Percentiles rank a stretch among this genome's conserved stretches.
Conservation (phyloP, 352 stramenopile genomes). For the Globisporangium acanthophoron region DNA sequence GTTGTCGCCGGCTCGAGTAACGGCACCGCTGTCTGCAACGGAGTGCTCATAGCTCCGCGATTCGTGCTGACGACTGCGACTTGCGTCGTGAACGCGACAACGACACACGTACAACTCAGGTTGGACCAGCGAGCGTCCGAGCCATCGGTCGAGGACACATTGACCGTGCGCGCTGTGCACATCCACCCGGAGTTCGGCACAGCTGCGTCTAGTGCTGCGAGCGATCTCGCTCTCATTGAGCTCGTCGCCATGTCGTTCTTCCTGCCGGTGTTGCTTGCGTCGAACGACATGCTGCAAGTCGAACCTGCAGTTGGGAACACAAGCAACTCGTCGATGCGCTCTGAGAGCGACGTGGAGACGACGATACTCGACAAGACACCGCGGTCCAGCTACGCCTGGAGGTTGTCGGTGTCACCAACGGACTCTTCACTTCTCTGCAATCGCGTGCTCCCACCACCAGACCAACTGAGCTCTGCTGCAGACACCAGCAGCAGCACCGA, state of each 20-base stretch:
- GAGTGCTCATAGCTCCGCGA: constrained; percentile 5
- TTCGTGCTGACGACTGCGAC: constrained; percentile 5
- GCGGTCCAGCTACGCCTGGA: neutral
- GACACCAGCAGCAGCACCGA: neutral
- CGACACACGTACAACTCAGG: constrained; percentile 5
- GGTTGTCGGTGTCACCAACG: neutral
- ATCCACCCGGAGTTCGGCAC: constrained; percentile 1
- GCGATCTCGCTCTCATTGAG: constrained; percentile 7
- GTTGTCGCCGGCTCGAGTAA: neutral
- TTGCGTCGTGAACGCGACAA: constrained; percentile 4
- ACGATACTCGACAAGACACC: neutral
- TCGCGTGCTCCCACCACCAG: neutral
- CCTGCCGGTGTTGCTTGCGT: neutral
- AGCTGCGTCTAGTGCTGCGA: neutral
- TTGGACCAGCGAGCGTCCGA: neutral
- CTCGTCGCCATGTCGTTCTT: constrained; percentile 10
- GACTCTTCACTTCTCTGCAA: neutral
- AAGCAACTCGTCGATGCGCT: neutral
- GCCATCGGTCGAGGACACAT: constrained; percentile 1
- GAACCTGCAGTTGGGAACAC: neutral
- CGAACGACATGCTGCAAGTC: neutral
- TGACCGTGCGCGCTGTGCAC: constrained; percentile 6
- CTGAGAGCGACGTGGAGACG: neutral
- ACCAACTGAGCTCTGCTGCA: neutral
- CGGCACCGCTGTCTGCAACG: neutral